Conservation (phyloP, 345 rosid genomes). For the Populus tremula region DNA sequence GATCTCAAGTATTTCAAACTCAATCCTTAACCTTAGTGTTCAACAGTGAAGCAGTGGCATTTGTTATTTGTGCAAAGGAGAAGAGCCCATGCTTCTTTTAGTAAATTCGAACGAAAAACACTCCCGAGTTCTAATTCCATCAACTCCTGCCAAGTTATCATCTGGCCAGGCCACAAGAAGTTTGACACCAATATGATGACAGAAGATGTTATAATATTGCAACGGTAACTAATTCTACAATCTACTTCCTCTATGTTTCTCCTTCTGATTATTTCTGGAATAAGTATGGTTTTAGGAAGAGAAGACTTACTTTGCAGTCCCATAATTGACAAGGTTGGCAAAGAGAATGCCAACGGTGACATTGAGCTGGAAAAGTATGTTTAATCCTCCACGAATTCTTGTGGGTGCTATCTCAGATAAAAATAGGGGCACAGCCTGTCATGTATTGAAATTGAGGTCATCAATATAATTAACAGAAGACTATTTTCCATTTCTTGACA, state of each 20-base stretch:
- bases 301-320: constrained; percentile 72
- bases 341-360: constrained; percentile 92
- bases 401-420: constrained; percentile 97
- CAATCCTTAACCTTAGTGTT: neutral
- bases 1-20: neutral
- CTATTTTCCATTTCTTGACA: neutral
- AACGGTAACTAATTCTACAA: neutral
- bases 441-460: neutral
- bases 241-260: neutral
- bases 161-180: neutral
- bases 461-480: neutral
- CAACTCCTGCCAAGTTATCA: neutral
- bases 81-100: neutral
- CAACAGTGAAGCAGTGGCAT: neutral
- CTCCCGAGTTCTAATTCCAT: neutral
- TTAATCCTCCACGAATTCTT: constrained; percentile 83
- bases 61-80: neutral
- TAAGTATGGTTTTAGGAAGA: neutral
- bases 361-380: constrained; percentile 90
- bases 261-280: neutral
- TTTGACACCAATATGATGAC: neutral
- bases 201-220: neutral
- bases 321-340: constrained; percentile 86
- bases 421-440: constrained; percentile 88
- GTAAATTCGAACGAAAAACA: neutral